Conservation (phyloP, 257 asterid species). For the Sherardia arvensis region DNA sequence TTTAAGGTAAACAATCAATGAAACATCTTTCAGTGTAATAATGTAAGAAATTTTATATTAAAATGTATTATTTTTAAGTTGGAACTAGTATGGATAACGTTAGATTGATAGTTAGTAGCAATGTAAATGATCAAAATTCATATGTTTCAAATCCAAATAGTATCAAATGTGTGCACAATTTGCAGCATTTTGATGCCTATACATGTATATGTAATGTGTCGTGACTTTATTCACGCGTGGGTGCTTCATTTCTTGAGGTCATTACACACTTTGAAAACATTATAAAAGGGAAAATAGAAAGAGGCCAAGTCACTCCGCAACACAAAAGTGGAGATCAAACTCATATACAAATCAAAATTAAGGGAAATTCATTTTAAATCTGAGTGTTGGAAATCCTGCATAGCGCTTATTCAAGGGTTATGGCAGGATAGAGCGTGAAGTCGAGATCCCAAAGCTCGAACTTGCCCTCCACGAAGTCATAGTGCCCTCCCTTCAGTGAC, state of each 20-base stretch:
- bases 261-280: not conserved
- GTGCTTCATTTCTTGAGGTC: not conserved
- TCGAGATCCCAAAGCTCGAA: constrained; percentile 81
- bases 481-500: constrained; percentile 67
- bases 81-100: too few species aligned
- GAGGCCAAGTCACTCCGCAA: not conserved
- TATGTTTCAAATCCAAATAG: too few species aligned
- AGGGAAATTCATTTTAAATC: not conserved
- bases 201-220: not conserved
- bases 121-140: too few species aligned
- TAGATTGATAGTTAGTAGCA: too few species aligned
- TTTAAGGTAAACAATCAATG: too few species aligned
- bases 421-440: constrained; percentile 37
- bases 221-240: not conserved
- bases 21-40: too few species aligned
- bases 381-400: too few species aligned
- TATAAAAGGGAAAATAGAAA: not conserved
- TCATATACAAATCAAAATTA: not conserved
- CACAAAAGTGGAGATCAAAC: not conserved
- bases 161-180: not conserved
- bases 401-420: constrained; percentile 11
- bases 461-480: constrained; percentile 67
- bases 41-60: too few species aligned
- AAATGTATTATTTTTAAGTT: too few species aligned
- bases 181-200: not conserved